These are phyloP conservation scores for Pythium apleroticum DNA, from an alignment of 352 stramenopile genomes.

Conservation along the genomic window DNA sequence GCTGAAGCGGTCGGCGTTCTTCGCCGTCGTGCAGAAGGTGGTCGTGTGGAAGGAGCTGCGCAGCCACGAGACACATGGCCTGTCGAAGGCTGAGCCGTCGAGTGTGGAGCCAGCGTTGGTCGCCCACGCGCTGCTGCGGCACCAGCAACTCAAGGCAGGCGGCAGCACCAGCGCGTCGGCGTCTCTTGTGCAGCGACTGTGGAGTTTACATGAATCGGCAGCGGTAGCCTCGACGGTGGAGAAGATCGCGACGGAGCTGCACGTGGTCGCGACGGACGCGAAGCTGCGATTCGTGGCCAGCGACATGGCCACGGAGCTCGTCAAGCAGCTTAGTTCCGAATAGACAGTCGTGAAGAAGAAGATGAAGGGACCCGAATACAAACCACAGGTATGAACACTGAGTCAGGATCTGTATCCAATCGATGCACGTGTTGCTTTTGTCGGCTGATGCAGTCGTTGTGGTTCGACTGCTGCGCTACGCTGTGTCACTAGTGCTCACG, in stretches of 20 bases:
- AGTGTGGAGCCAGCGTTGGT: background rate
- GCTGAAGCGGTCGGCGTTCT: slow-evolving; percentile 7
- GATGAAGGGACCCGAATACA: background rate
- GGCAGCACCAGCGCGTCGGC: background rate
- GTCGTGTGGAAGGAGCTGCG: slow-evolving; percentile 3
- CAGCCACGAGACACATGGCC: slow-evolving; percentile 2
- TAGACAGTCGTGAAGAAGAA: background rate
- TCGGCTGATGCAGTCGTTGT: too few relatives aligned
- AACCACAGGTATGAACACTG: slow-evolving; percentile 1
- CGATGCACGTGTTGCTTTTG: slow-evolving; percentile 3
- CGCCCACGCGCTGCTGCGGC: background rate
- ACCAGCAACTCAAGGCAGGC: slow-evolving; percentile 1
- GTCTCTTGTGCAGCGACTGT: slow-evolving; percentile 9
- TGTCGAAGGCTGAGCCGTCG: background rate
- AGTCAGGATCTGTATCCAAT: background rate
- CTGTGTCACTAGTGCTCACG: too few relatives aligned
- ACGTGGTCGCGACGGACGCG: slow-evolving; percentile 9
- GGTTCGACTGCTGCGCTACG: too few relatives aligned
- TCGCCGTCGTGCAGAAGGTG: slow-evolving; percentile 5
- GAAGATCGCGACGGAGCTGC: slow-evolving; percentile 3
- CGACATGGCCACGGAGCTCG: slow-evolving; percentile 11
- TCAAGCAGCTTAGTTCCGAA: slow-evolving; percentile 6
- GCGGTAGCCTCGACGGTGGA: background rate
- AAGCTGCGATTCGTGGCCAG: background rate
- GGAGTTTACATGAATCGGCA: background rate